phyloP scores from a whole-genome alignment of 2,329 filamentous ascomycete genomes.

The Penicillium glabrum region DNA sequence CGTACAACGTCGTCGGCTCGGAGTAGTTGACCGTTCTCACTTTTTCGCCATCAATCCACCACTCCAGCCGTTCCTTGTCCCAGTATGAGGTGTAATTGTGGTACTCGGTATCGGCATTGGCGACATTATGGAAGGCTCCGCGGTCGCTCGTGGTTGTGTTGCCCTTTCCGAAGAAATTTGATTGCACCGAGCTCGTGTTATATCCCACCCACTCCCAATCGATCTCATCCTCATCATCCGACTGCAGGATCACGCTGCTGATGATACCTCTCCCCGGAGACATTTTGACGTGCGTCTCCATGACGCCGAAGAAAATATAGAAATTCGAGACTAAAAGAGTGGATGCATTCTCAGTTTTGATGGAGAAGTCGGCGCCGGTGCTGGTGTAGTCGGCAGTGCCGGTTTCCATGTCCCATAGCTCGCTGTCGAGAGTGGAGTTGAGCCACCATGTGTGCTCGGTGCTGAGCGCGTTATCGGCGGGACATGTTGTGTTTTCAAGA shows the following conservation, averaged over 20 bases:
- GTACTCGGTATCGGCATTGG: conserved; percentile 55
- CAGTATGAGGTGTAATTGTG: conserved; percentile 62
- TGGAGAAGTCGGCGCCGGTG: conserved; percentile 69
- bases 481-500: conserved; percentile 62
- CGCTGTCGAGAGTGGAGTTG: conserved; percentile 54
- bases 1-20: conserved; percentile 52
- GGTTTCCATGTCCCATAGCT: conserved; percentile 65
- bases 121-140: conserved; percentile 70
- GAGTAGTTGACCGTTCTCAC: conserved; percentile 62
- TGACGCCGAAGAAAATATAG: conserved; percentile 82
- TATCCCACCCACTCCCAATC: conserved; percentile 62
- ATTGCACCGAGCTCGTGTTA: conserved; percentile 56
- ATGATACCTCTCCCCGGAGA: conserved; percentile 76
- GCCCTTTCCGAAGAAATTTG: conserved; percentile 96
- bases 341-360: conserved; percentile 63
- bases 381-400: conserved; percentile 62
- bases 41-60: conserved; percentile 63
- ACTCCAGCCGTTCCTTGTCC: conserved; percentile 63
- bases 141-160: conserved; percentile 74
- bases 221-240: conserved; percentile 81
- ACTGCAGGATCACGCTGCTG: conserved; percentile 78
- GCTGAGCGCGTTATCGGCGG: conserved; percentile 69
- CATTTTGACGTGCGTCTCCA: conserved; percentile 76
- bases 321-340: conserved; percentile 79
- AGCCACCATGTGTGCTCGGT: conserved; percentile 62